A percentile compares a stretch with the other conserved stretches of the same genome.
Conservation (phyloP, 352 stramenopile genomes). For the Globisporangium barbulae region DNA sequence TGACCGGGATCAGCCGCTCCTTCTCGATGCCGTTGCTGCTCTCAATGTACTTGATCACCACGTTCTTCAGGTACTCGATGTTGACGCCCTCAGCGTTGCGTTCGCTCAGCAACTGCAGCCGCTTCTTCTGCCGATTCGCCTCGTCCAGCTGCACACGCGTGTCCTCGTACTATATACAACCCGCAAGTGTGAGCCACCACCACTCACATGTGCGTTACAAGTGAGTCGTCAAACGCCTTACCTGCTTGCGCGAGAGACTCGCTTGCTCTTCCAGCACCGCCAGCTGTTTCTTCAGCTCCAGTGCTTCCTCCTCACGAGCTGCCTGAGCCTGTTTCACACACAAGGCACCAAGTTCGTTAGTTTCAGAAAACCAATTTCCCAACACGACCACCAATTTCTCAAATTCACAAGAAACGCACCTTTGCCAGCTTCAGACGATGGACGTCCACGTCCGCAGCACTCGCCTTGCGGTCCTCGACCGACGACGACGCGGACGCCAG, state of each 20-base stretch:
- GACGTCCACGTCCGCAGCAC: conserved; percentile 10
- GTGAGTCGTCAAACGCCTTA: neutral
- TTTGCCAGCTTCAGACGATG: conserved; percentile 27
- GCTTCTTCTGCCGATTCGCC: conserved; percentile 53
- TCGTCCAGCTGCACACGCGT: conserved; percentile 44
- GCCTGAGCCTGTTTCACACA: conserved; percentile 25
- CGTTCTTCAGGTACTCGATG: conserved; percentile 84
- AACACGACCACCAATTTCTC: neutral
- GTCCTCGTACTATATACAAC: conserved; percentile 44
- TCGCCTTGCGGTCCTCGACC: neutral
- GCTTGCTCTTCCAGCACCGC: conserved; percentile 40
- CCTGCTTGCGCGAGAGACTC: conserved; percentile 48
- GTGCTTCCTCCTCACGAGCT: conserved; percentile 33
- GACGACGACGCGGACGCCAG: conserved; percentile 17
- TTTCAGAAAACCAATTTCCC: neutral
- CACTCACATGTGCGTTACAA: neutral
- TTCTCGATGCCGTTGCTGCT: conserved; percentile 72
- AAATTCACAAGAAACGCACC: conserved; percentile 13
- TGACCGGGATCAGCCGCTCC: conserved; percentile 75
- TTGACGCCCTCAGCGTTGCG: conserved; percentile 46
- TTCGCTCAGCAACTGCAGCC: conserved; percentile 43
- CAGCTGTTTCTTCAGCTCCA: conserved; percentile 42
- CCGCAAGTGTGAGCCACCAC: neutral
- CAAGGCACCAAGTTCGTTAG: conserved; percentile 1
- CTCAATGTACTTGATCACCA: conserved; percentile 84